Base-by-base conservation (phyloP, 805 yeast species). In the Myxozyma lipomycoides region DNA sequence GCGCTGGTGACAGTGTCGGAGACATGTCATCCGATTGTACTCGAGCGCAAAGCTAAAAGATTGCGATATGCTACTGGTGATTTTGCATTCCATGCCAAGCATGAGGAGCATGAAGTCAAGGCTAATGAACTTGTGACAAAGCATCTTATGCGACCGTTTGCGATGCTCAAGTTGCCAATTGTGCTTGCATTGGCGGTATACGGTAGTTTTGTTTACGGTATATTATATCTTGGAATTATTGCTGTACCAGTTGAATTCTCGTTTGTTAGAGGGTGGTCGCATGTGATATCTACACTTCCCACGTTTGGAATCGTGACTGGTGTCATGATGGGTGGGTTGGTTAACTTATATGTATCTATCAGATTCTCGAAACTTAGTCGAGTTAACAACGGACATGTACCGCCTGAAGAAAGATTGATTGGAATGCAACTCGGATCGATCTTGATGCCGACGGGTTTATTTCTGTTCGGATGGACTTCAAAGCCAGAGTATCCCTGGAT, bases 41-140 rank as follows among this genome's bases (percentile, higher is more conserved):
- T 78, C 43, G 70, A 77, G 49, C 65, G 70, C 56, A 62, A 70
- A 43, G 78, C 81, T 1, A 76, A 76, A 15, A 74, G 73, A 59
- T 74, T 80, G 78, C 76, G 76, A 15, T 66, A 76, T 28, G 82
- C 82, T 64, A 86, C 96, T 5, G 89, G 91, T 39, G 85, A 89
- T 66, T 74, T 75, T 54, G 86, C 86, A 62, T 86, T 86, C 56
- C 87, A 88, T 87, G 86, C 97, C 18, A 95, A 86, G 69, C 95
- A 86, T 66, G 97, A 90, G 67, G 93, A 91, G 30, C 81, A 79
- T 66, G 87, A 88, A 45, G 66, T 88, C 67, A 70, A 84, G 1
- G 65, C 86, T 42, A 73, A 72, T 32, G 95, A 89, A 64, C 73
- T 90, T 66, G 61, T 88, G 55, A 76, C 78, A 51, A 78, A 86